Percentiles rank a stretch among this genome's conserved stretches.
Evolutionary conservation across 2,329 filamentous ascomycete genomes (phyloP).

Genomic region (Neopestalotiopsis sp.): DNA sequence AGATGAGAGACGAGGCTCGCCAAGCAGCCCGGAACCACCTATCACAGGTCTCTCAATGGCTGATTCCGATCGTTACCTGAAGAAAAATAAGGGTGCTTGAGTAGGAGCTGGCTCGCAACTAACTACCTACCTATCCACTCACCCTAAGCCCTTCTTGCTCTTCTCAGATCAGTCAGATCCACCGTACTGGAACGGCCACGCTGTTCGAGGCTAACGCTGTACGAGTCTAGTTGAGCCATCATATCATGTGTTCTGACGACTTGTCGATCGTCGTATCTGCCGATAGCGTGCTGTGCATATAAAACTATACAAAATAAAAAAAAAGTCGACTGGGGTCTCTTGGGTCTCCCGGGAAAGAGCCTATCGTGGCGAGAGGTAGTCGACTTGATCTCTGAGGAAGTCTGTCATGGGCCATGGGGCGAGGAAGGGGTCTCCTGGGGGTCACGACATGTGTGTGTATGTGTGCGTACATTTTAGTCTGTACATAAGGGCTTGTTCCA

Average conservation of each 20-base stretch:
- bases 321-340: background rate
- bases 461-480: too few species aligned
- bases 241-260: background rate
- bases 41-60: background rate
- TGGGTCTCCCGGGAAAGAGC: background rate
- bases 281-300: conserved; percentile 4
- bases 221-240: background rate
- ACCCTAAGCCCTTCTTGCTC: background rate
- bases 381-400: background rate
- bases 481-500: too few species aligned
- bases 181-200: background rate
- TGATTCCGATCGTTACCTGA: background rate
- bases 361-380: background rate
- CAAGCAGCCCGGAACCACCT: background rate
- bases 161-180: background rate
- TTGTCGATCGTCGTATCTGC: conserved; percentile 7
- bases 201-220: conserved; percentile 9
- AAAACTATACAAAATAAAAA: background rate
- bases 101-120: background rate
- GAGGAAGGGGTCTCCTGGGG: too few species aligned
- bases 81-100: background rate
- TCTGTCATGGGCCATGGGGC: background rate
- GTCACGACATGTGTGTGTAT: too few species aligned
- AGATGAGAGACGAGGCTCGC: background rate
- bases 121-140: too few species aligned